phyloP scores from a whole-genome alignment of 345 rosid genomes.

The Lepidium africanum region DNA sequence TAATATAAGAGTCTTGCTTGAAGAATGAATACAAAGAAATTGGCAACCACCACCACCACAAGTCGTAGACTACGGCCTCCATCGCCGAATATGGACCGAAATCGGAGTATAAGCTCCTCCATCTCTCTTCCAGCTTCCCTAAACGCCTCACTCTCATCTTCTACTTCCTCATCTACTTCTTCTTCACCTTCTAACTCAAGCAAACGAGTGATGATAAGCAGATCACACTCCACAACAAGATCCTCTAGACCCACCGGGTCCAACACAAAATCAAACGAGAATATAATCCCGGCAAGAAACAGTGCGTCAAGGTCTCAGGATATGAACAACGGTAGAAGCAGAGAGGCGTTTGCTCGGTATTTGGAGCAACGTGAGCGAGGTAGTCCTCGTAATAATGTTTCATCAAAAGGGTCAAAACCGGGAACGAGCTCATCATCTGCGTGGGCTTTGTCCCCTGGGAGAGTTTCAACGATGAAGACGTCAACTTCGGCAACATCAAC shows the following conservation, averaged over 20 bases:
- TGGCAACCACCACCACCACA: conserved; percentile 17
- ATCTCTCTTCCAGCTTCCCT: conserved; percentile 26
- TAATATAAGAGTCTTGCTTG: not conserved
- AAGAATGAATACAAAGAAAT: not conserved
- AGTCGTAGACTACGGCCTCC: conserved; percentile 24
- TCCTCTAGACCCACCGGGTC: conserved; percentile 15
- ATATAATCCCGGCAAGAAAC: conserved; percentile 21
- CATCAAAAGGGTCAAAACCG: conserved; percentile 24
- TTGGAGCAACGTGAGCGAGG: conserved; percentile 38
- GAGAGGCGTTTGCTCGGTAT: conserved; percentile 16
- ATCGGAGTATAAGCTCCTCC: not conserved
- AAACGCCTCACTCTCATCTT: conserved; percentile 23
- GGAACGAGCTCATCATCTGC: conserved; percentile 50
- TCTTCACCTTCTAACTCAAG: conserved; percentile 22
- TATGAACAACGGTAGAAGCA: not conserved
- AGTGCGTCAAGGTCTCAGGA: conserved; percentile 27
- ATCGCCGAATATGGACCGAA: conserved; percentile 17
- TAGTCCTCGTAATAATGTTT: conserved; percentile 19
- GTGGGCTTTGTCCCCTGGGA: conserved; percentile 77
- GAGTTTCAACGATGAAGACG: conserved; percentile 17
- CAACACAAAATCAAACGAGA: not conserved
- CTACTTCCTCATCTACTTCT: conserved; percentile 20
- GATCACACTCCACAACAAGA: conserved; percentile 31
- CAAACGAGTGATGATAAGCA: conserved; percentile 16
- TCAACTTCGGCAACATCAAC: conserved; percentile 11